Evolutionary conservation across 2,329 filamentous ascomycete genomes (phyloP).

Genomic region (Beauveria australis): DNA sequence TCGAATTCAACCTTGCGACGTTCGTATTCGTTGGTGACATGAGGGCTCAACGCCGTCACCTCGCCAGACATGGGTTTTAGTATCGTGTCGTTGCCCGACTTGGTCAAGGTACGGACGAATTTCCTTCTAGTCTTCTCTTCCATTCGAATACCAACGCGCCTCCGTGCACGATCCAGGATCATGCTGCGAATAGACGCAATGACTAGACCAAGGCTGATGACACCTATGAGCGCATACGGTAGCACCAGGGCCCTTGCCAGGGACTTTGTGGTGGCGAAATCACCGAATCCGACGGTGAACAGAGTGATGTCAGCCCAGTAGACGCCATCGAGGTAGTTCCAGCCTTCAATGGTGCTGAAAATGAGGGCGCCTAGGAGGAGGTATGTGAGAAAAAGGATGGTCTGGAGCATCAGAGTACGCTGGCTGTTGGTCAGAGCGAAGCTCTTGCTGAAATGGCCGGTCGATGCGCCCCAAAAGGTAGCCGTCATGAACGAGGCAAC

Average conservation of each 20-base stretch:
- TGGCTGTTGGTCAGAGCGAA: slow-evolving; percentile 74
- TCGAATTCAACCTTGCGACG: slow-evolving; percentile 64
- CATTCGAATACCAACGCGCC: slow-evolving; percentile 47
- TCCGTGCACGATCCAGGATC: slow-evolving; percentile 49
- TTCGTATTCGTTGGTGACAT: slow-evolving; percentile 37
- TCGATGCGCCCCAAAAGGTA: slow-evolving; percentile 70
- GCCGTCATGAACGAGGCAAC: slow-evolving; percentile 68
- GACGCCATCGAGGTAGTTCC: slow-evolving; percentile 68
- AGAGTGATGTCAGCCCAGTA: slow-evolving; percentile 72
- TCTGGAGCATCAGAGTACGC: slow-evolving; percentile 83
- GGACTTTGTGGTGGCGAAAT: slow-evolving; percentile 38
- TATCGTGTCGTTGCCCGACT: slow-evolving; percentile 37
- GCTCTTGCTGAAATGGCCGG: slow-evolving; percentile 63
- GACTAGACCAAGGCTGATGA: slow-evolving; percentile 77
- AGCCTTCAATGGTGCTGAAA: slow-evolving; percentile 64
- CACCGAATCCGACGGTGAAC: slow-evolving; percentile 58
- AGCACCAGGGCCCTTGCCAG: slow-evolving; percentile 65
- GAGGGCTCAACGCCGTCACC: slow-evolving; percentile 1
- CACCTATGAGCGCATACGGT: slow-evolving; percentile 74
- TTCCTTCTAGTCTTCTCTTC: slow-evolving; percentile 49
- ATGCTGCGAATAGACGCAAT: slow-evolving; percentile 69
- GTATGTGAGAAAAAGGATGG: slow-evolving; percentile 77
- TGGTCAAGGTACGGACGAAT: slow-evolving; percentile 36
- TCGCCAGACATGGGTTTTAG: slow-evolving; percentile 37
- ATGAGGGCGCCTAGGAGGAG: slow-evolving; percentile 68